Base-by-base conservation (phyloP, 2,329 filamentous ascomycete species). In the Cordyceps javanica region DNA sequence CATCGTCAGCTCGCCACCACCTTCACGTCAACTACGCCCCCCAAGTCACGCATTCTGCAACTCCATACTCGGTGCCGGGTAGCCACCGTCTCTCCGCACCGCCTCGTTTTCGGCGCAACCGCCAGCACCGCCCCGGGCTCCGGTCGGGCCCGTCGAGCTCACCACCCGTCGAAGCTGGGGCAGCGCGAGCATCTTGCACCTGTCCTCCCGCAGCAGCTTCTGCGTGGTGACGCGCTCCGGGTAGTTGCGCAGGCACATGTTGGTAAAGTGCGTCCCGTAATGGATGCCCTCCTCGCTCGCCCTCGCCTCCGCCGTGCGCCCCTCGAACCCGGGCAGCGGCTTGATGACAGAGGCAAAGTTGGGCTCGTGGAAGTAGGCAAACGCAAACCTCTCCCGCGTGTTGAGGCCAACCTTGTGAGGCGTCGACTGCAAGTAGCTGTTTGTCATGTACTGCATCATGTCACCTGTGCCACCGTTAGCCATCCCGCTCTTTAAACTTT, bases 301-400 rank as follows among this genome's bases (percentile, higher is more conserved):
- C n/a, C n/a, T 73, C 69, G 5, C 49, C 2, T 65, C 66, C 23
- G 63, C 6, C 61, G 52, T 69, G n/a, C 66, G 3, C 68, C 66
- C 7, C 7, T 42, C 64, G 58, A 72, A 75, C 3, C 72, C 72
- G 0, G 68, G 67, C 8, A 80, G 66, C 0, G 77, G 76, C 62
- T 71, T 72, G 14, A 77, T 59, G 10, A 77, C 70, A 1, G 75
- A 69, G 21, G 73, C 70, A 62, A 80, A 80, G 64, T 72, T 77
- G 23, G 77, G 77, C 66, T 80, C 77, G 59, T 79, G 77, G 63
- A 80, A 80, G 62, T 80, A 79, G 5, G 77, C 77, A 61, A 79
- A 77, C 0, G 76, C 72, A 39, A 75, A 79, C 5, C 77, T 71
- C 63, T 80, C 75, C 4, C 68, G 63, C 1, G 69, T 75, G 64